Conservation (phyloP, 176 grass and related monocot genomes). For the Hordeum marinum region DNA sequence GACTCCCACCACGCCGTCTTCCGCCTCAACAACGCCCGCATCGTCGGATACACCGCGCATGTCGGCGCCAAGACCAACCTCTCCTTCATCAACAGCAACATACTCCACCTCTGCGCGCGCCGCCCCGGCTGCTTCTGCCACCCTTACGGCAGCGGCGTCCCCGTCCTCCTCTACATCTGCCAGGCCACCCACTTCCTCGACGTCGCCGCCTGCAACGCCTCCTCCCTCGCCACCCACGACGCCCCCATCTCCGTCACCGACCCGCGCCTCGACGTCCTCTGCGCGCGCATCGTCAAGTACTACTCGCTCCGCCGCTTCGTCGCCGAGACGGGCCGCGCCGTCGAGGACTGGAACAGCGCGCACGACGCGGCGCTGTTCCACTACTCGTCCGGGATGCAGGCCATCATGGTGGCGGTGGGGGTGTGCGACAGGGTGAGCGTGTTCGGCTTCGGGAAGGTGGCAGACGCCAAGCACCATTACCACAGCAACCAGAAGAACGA, state of each 20-base stretch:
- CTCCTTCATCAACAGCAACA: constrained; percentile 97
- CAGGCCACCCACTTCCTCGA: constrained; percentile 92
- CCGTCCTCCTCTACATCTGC: constrained; percentile 88
- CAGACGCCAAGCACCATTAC: constrained; percentile 86
- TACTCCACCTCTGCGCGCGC: constrained; percentile 71
- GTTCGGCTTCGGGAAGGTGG: constrained; percentile 78
- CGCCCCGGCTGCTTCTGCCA: constrained; percentile 80
- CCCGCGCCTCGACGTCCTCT: constrained; percentile 74
- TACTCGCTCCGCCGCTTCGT: constrained; percentile 84
- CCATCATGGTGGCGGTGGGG: constrained; percentile 81
- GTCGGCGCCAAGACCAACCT: constrained; percentile 74
- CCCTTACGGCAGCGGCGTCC: constrained; percentile 66
- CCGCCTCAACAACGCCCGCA: constrained; percentile 86
- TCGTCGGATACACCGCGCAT: constrained; percentile 43
- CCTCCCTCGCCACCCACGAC: constrained; percentile 34
- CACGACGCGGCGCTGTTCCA: constrained; percentile 73
- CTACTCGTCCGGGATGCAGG: constrained; percentile 94
- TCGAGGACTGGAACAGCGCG: constrained; percentile 51
- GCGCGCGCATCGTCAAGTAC: constrained; percentile 80
- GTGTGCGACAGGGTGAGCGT: constrained; percentile 78
- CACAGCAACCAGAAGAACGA: constrained; percentile 87
- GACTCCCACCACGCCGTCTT: constrained; percentile 79
- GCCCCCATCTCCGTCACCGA: constrained; percentile 68
- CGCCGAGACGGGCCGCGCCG: constrained; percentile 38
- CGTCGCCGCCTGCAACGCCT: constrained; percentile 57